Conservation (phyloP, 352 stramenopile genomes). For the Phytopythium oedochilum region DNA sequence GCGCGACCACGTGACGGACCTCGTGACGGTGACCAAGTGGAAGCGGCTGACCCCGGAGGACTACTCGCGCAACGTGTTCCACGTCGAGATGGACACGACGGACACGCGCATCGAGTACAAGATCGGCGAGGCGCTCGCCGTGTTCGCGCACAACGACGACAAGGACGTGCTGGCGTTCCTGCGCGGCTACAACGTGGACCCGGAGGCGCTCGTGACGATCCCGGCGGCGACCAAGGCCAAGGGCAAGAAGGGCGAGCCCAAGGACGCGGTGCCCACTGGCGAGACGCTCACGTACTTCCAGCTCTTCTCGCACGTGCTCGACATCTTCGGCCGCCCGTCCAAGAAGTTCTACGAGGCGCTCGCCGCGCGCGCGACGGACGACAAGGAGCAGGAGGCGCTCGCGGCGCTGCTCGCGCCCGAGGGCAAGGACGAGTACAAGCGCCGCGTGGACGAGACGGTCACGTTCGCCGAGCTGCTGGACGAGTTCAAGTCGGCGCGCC, state of each 20-base stretch:
- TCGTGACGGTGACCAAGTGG: constrained; percentile 76
- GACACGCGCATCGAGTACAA: constrained; percentile 80
- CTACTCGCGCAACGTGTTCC: constrained; percentile 86
- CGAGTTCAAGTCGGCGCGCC: constrained; percentile 68
- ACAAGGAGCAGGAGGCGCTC: constrained; percentile 65
- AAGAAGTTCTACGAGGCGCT: constrained; percentile 86
- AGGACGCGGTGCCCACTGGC: constrained; percentile 20
- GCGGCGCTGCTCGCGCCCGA: constrained; percentile 46
- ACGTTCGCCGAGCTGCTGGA: constrained; percentile 75
- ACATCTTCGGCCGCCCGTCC: constrained; percentile 76
- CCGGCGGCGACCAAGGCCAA: constrained; percentile 53
- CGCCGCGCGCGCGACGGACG: constrained; percentile 52
- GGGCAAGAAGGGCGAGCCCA: constrained; percentile 17
- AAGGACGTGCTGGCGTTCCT: constrained; percentile 72
- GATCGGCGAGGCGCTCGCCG: constrained; percentile 77
- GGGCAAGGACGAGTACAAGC: constrained; percentile 83
- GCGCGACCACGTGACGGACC: constrained; percentile 63
- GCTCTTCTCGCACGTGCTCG: constrained; percentile 77
- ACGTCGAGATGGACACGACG: constrained; percentile 83
- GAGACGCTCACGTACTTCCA: constrained; percentile 78
- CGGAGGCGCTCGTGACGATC: constrained; percentile 62
- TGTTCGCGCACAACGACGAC: constrained; percentile 83
- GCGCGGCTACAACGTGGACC: constrained; percentile 55
- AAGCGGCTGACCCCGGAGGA: constrained; percentile 70
- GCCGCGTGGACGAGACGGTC: constrained; percentile 66